These are phyloP conservation scores for Vitis rupestris DNA, from an alignment of 164 flowering plant genomes.

Conservation along the genomic window DNA sequence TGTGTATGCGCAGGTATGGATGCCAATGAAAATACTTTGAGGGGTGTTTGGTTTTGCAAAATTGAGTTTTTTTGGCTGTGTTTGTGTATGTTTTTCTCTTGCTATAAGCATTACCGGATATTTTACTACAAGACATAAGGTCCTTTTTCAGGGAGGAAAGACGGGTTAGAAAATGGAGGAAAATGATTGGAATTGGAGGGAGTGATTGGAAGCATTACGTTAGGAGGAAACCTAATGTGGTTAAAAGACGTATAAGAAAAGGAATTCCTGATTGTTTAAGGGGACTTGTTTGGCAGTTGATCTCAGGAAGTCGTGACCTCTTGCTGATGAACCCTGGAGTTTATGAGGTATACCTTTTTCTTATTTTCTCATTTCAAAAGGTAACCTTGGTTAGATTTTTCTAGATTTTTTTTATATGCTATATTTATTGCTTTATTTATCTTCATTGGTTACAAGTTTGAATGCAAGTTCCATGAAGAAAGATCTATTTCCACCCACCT, in stretches of 20 bases:
- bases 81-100: not conserved
- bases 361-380: conserved; percentile 8
- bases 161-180: conserved; percentile 89
- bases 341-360: conserved; percentile 63
- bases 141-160: conserved; percentile 72
- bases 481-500: too few species aligned
- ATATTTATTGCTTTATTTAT: not conserved
- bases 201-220: conserved; percentile 98
- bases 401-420: not conserved
- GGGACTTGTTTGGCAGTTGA: conserved; percentile 98
- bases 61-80: not conserved
- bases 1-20: too few species aligned
- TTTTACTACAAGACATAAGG: not conserved
- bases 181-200: conserved; percentile 97
- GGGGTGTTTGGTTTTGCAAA: too few species aligned
- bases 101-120: not conserved
- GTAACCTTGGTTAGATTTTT: not conserved
- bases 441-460: not conserved
- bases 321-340: conserved; percentile 96
- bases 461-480: too few species aligned
- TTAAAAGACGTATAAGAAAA: conserved; percentile 84
- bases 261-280: conserved; percentile 98
- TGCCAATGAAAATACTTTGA: too few species aligned
- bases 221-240: conserved; percentile 84
- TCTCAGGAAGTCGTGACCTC: conserved; percentile 96